These are phyloP conservation scores for Ettlia oleoabundans DNA, from an alignment of 139 green algal species.

Conservation along the genomic window DNA sequence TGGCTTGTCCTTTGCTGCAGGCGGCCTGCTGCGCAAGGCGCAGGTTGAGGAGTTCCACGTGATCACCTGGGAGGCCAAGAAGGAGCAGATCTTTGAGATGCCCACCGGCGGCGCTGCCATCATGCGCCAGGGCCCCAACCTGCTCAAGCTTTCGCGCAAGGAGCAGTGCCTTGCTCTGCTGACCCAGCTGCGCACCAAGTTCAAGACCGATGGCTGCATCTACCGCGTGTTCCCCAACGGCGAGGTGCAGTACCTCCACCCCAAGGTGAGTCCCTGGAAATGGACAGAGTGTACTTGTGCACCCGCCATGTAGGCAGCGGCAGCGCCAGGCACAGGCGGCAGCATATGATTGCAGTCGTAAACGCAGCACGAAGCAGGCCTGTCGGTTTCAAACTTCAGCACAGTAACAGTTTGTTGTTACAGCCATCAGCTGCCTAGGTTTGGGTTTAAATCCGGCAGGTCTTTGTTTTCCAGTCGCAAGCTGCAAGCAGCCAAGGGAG, in stretches of 20 bases:
- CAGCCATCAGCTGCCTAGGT: neutral
- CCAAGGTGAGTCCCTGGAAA: constrained; percentile 72
- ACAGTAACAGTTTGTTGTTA: neutral
- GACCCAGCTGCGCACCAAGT: constrained; percentile 97
- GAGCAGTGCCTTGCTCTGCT: constrained; percentile 98
- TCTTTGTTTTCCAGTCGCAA: too few species aligned
- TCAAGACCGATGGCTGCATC: constrained; percentile 92
- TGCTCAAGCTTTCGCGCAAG: constrained; percentile 99
- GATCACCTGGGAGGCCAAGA: constrained; percentile 95
- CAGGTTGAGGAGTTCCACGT: constrained; percentile 98
- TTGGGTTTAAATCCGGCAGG: too few species aligned
- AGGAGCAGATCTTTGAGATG: constrained; percentile 99
- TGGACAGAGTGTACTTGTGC: too few species aligned
- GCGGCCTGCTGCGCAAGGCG: constrained; percentile 96
- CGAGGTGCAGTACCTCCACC: constrained; percentile 99
- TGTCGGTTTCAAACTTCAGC: too few species aligned
- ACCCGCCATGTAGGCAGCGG: too few species aligned
- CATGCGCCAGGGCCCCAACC: constrained; percentile 98
- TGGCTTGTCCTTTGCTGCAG: constrained; percentile 13
- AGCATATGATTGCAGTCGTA: neutral
- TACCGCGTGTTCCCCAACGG: constrained; percentile 96
- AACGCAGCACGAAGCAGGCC: neutral
- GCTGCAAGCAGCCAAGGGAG: neutral
- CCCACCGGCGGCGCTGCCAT: constrained; percentile 98
- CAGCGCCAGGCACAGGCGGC: neutral